Evolutionary conservation across 2,329 filamentous ascomycete species (phyloP).

Genomic region (Sordariomycetes sp.): DNA sequence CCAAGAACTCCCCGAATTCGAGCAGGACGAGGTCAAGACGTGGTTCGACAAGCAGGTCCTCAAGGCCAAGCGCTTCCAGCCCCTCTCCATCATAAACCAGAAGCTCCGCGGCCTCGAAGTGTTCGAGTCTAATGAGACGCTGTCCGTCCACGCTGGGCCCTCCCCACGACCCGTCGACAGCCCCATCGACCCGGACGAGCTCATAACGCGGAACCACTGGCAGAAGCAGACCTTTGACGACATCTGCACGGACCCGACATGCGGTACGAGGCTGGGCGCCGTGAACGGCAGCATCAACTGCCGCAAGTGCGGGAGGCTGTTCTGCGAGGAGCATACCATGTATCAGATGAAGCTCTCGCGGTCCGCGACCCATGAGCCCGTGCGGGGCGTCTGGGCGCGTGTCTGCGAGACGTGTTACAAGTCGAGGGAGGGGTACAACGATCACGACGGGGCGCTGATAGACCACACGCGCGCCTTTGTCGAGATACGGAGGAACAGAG

Average conservation of each 20-base stretch:
- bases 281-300: conserved; percentile 84
- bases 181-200: conserved; percentile 67
- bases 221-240: conserved; percentile 65
- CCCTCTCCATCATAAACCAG: conserved; percentile 81
- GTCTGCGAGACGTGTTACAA: conserved; percentile 99
- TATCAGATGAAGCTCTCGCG: conserved; percentile 97
- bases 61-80: conserved; percentile 88
- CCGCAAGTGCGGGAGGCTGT: conserved; percentile 80
- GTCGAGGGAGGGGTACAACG: conserved; percentile 88
- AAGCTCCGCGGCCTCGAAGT: conserved; percentile 86
- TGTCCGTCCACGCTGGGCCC: conserved; percentile 19
- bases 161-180: conserved; percentile 16
- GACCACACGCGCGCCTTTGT: conserved; percentile 64
- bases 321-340: conserved; percentile 97
- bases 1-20: conserved; percentile 74
- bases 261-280: conserved; percentile 65
- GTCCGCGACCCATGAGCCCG: conserved; percentile 78
- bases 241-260: conserved; percentile 75
- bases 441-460: conserved; percentile 58
- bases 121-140: conserved; percentile 79
- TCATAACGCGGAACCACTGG: conserved; percentile 84
- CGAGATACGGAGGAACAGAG: conserved; percentile 56
- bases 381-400: conserved; percentile 81
- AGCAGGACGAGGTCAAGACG: conserved; percentile 89
- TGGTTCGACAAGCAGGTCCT: conserved; percentile 94